Evolutionary conservation across 2,329 filamentous ascomycete species (phyloP), one percentile per base, ranked within the genome.

Genomic region (Verticillium klebahnii): DNA sequence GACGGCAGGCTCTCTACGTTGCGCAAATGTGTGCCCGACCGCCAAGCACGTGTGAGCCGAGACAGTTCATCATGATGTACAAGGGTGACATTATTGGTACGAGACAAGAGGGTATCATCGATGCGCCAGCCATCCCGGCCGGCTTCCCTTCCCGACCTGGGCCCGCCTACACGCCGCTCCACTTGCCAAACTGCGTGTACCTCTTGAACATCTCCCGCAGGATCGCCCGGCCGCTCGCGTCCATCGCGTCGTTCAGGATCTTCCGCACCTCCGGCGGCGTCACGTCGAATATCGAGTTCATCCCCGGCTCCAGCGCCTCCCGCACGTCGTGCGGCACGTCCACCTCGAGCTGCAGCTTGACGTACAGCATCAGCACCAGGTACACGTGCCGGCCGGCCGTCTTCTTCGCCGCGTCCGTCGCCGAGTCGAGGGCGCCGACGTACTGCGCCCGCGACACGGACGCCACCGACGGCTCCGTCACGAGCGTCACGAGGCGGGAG

Each of bases 111-210:
- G 40, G 40, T 50, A 50, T 25, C n/a, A 50, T 36, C 40, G 3
- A 50, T 23, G 12, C 25, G 40, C 40, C 40, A 19, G 6, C 29
- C 29, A 29, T 29, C 29, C 29, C 29, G 29, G 29, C 29, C 29
- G 29, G 29, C 29, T 29, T 29, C 29, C 29, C 29, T 29, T 29
- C 29, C 29, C 29, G 29, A 29, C 29, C 29, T 6, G 29, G 29
- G 29, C n/a, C 23, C 52, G 19, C 19, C 25, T 56, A 86, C 29
- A 86, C 79, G 37, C 84, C 85, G 59, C 75, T 85, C 85, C 86
- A 88, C 76, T 86, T 87, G 52, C 85, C 85, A 76, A 87, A 88
- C 73, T 80, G 85, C 70, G 78, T 78, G 70, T 86, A 89, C 71
- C 82, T 77, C 68, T 80, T 83, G 65, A 82, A 87, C 77, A 88